A percentile compares a stretch with the other conserved stretches of the same genome.
Conservation (phyloP, 352 stramenopile species). For the Phytophthora pseudosyringae region DNA sequence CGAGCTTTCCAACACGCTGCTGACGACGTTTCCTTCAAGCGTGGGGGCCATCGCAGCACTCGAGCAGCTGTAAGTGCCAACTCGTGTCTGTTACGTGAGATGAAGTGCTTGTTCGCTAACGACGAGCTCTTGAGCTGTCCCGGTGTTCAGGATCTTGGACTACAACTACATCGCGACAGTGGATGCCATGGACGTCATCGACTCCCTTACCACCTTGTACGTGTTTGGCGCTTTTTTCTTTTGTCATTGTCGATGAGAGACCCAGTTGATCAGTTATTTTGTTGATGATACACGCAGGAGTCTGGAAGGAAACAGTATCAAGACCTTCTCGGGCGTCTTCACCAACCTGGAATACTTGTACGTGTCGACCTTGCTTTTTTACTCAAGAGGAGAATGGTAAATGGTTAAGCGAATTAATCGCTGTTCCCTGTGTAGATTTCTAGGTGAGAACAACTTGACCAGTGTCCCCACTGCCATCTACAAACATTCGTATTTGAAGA, state of each 20-base stretch:
- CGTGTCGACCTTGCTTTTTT: neutral
- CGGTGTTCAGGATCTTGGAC: constrained; percentile 5
- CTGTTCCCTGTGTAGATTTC: constrained; percentile 23
- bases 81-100: too few species aligned
- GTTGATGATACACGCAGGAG: constrained; percentile 24
- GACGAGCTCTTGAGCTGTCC: too few species aligned
- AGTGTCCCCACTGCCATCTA: constrained; percentile 56
- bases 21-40: constrained; percentile 28
- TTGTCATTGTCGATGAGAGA: too few species aligned
- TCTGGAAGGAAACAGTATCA: constrained; percentile 63
- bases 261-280: neutral
- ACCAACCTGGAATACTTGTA: constrained; percentile 35
- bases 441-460: constrained; percentile 58
- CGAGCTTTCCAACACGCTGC: constrained; percentile 36
- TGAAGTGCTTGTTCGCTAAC: too few species aligned
- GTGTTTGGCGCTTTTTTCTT: neutral
- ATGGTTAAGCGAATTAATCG: neutral
- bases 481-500: constrained; percentile 45
- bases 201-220: constrained; percentile 14
- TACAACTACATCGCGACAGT: constrained; percentile 13
- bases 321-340: constrained; percentile 56
- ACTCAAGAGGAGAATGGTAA: neutral
- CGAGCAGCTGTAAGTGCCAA: constrained; percentile 6
- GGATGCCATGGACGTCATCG: constrained; percentile 1
- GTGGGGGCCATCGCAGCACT: constrained; percentile 4